Evolutionary conservation across 176 grass and related monocot genomes (phyloP).

Genomic region (Bonia amplexicaulis): DNA sequence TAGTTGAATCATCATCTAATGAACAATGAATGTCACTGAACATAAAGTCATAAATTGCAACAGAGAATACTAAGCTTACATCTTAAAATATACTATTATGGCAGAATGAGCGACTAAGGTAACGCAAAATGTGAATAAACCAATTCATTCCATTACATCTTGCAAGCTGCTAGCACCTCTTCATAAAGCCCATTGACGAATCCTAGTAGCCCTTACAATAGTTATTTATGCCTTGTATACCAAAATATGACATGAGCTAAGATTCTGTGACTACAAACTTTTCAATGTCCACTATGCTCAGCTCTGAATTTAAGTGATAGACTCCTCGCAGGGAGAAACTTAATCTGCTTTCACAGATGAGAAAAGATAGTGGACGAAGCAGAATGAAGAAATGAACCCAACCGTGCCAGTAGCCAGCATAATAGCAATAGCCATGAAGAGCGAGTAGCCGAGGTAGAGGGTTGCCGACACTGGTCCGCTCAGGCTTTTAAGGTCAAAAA

Average conservation of each 20-base stretch:
- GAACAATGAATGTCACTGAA: background rate
- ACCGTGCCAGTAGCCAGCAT: constrained; percentile 80
- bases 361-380: constrained; percentile 77
- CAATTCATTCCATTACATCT: constrained; percentile 45
- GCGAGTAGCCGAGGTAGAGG: constrained; percentile 81
- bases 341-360: constrained; percentile 73
- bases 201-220: constrained; percentile 41
- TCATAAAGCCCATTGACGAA: constrained; percentile 29
- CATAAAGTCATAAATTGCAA: constrained; percentile 11
- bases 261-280: constrained; percentile 28
- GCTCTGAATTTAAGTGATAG: constrained; percentile 16
- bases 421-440: constrained; percentile 79
- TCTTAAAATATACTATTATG: constrained; percentile 3
- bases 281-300: constrained; percentile 37
- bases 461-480: constrained; percentile 73
- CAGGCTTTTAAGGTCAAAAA: constrained; percentile 76
- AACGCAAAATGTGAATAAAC: constrained; percentile 25
- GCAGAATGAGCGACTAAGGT: constrained; percentile 11
- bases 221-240: constrained; percentile 39
- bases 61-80: background rate
- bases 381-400: constrained; percentile 77
- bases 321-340: constrained; percentile 15
- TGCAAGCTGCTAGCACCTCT: constrained; percentile 31
- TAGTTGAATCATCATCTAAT: background rate
- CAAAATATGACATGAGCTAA: constrained; percentile 41